These are phyloP conservation scores for Curvularia verruculosa DNA, from an alignment of 2,329 filamentous ascomycete genomes.

Conservation along the genomic window DNA sequence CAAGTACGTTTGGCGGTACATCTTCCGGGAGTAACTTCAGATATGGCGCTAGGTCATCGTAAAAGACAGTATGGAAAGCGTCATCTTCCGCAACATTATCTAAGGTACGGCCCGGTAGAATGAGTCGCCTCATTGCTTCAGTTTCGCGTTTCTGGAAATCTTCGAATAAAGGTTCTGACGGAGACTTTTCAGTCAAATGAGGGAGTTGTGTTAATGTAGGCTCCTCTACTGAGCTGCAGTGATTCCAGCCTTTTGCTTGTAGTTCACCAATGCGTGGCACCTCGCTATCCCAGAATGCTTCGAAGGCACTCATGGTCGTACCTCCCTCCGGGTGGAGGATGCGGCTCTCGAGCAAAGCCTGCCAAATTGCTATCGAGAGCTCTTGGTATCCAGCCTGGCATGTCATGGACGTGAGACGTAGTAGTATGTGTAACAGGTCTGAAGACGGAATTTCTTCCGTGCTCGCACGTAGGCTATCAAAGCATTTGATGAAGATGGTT, in stretches of 20 bases:
- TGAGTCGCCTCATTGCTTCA: slow-evolving; percentile 55
- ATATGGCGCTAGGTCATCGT: slow-evolving; percentile 72
- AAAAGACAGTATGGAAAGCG: slow-evolving; percentile 81
- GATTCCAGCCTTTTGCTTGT: slow-evolving; percentile 71
- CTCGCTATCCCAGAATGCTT: slow-evolving; percentile 88
- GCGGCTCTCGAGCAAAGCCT: slow-evolving; percentile 76
- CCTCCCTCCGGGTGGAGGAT: slow-evolving; percentile 66
- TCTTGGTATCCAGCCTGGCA: slow-evolving; percentile 80
- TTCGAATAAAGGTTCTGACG: slow-evolving; percentile 25
- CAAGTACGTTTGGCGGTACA: slow-evolving; percentile 55
- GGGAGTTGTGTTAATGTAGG: slow-evolving; percentile 6
- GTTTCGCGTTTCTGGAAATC: slow-evolving; percentile 58
- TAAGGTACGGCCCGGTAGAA: slow-evolving; percentile 72
- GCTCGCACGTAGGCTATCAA: slow-evolving; percentile 49
- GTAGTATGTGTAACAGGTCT: slow-evolving; percentile 68
- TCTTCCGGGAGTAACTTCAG: slow-evolving; percentile 55
- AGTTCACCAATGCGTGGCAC: slow-evolving; percentile 77
- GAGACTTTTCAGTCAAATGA: slow-evolving; percentile 7
- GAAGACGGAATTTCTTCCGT: slow-evolving; percentile 12
- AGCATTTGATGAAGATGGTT: slow-evolving; percentile 63
- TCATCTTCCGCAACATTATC: slow-evolving; percentile 81
- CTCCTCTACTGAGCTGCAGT: slow-evolving; percentile 49
- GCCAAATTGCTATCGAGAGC: slow-evolving; percentile 79
- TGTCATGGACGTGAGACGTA: slow-evolving; percentile 75
- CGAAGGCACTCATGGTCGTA: slow-evolving; percentile 53